Base-by-base conservation (phyloP, 805 yeast genomes). In the Priceomyces melissophilus region DNA sequence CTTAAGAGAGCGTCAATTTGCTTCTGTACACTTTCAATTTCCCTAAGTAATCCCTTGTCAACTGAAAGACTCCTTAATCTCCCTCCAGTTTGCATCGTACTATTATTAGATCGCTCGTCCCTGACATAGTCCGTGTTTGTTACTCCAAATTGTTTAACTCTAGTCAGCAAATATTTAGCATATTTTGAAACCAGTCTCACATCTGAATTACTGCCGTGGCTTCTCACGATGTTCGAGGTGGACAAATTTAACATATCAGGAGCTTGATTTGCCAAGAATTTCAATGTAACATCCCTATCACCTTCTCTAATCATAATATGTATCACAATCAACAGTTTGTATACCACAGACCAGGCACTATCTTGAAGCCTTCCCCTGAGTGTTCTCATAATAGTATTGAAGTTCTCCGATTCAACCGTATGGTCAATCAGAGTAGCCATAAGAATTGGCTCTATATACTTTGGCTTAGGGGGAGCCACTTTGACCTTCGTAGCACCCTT, bases 381-480 rank as follows among this genome's bases (percentile, higher is more conserved):
- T 1, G 86, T 71, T 37, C 73, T 69, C 80, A 90, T 81, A 29
- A 90, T 82, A 14, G 81, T 78, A 43, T 71, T 70, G 53, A 91
- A 81, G 49, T 86, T 76, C 13, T 76, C 81, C 8, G 60, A 40
- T 25, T 61, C 63, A 1, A 59, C 52, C 3, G 56, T 43, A 44
- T 67, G 73, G 26, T 76, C 75, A 38, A 72, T 70, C 37, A 75
- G 73, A 2, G 89, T 84, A 23, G 84, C 73, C 72, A 81, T 74
- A 26, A 93, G 71, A 39, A 93, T 87, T 1, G 98, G 98, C 66
- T 91, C 98, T 39, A 93, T 81, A 59, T 93, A 93, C 61, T 93
- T 93, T 30, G 95, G 84, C 65, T 93, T 93, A 5, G 99, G 99
- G n/a, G 98, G 96, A 9, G 98, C 98, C 67, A 87, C 77, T 79